Conservation (phyloP, 2,329 filamentous ascomycete genomes). For the Albifimbria verrucaria region DNA sequence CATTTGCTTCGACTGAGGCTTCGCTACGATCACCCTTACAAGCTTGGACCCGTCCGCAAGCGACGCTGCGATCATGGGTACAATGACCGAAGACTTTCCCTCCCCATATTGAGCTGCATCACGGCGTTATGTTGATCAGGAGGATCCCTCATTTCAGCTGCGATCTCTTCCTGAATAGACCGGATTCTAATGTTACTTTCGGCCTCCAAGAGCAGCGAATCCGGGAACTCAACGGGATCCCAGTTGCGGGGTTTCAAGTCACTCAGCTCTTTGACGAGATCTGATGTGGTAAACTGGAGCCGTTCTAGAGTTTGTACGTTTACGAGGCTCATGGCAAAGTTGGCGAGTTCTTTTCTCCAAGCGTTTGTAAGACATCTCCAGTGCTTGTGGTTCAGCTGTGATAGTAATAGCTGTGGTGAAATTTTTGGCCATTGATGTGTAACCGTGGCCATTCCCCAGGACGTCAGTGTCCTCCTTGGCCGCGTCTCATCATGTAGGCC, state of each 20-base stretch:
- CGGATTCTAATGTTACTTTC: slow-evolving; percentile 60
- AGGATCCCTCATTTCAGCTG: slow-evolving; percentile 47
- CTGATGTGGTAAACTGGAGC: slow-evolving; percentile 21
- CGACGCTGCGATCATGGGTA: slow-evolving; percentile 55
- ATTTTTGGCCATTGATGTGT: slow-evolving; percentile 19
- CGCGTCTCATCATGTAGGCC: neutral
- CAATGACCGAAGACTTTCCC: slow-evolving; percentile 64
- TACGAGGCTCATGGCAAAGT: slow-evolving; percentile 33
- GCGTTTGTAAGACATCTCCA: slow-evolving; percentile 19
- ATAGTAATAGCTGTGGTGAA: slow-evolving; percentile 26
- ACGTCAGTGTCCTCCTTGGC: neutral
- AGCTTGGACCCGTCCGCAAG: slow-evolving; percentile 48
- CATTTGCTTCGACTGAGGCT: slow-evolving; percentile 58
- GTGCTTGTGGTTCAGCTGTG: slow-evolving; percentile 18
- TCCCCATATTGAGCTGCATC: slow-evolving; percentile 69
- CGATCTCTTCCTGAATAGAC: slow-evolving; percentile 53
- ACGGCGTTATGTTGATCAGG: slow-evolving; percentile 39
- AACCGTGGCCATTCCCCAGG: neutral
- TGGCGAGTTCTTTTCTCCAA: slow-evolving; percentile 31
- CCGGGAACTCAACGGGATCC: slow-evolving; percentile 46
- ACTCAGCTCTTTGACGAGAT: slow-evolving; percentile 34
- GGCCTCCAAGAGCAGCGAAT: slow-evolving; percentile 60
- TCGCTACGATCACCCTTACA: slow-evolving; percentile 55
- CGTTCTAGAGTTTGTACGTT: slow-evolving; percentile 36
- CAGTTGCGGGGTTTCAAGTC: slow-evolving; percentile 54